These are phyloP conservation scores for Melampsora medusae DNA, from an alignment of 1,284 basidiomycete genomes.

Conservation along the genomic window DNA sequence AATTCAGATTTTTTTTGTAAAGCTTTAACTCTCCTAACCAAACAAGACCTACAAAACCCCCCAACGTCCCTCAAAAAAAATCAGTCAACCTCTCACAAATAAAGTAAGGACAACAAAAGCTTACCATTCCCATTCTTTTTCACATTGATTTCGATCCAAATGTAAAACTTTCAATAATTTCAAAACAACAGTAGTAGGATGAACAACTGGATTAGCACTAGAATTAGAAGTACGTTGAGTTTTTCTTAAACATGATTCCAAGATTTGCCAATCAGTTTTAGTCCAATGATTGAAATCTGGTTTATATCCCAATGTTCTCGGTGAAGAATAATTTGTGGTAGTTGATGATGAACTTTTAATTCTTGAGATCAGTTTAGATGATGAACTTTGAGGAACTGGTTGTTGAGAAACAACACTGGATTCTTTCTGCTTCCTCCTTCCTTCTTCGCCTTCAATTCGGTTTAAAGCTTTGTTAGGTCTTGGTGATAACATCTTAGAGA, in stretches of 20 bases:
- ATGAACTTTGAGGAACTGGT: too few species aligned
- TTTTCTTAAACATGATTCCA: constrained; percentile 28
- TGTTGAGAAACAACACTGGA: too few species aligned
- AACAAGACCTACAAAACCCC: not conserved
- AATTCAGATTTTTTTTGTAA: not conserved
- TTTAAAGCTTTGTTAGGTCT: not conserved
- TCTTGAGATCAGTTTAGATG: too few species aligned
- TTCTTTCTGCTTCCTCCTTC: too few species aligned
- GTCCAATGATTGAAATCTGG: constrained; percentile 19
- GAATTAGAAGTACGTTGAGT: not conserved
- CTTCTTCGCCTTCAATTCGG: not conserved
- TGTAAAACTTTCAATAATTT: constrained; percentile 20
- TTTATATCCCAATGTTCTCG: constrained; percentile 5
- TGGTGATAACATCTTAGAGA: too few species aligned
- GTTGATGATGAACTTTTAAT: too few species aligned
- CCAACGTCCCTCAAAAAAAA: too few species aligned
- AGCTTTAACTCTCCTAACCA: constrained; percentile 8
- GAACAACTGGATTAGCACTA: not conserved
- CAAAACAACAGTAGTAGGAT: constrained; percentile 15
- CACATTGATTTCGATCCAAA: constrained; percentile 8
- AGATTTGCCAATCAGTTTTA: constrained; percentile 29
- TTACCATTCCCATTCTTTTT: constrained; percentile 39
- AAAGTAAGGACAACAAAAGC: not conserved
- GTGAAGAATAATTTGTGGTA: too few species aligned
- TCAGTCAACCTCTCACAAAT: too few species aligned